Percentiles rank a stretch among this genome's conserved stretches.
phyloP scores from a whole-genome alignment of 2,329 filamentous ascomycete genomes.

The Clarireedia homoeocarpa region DNA sequence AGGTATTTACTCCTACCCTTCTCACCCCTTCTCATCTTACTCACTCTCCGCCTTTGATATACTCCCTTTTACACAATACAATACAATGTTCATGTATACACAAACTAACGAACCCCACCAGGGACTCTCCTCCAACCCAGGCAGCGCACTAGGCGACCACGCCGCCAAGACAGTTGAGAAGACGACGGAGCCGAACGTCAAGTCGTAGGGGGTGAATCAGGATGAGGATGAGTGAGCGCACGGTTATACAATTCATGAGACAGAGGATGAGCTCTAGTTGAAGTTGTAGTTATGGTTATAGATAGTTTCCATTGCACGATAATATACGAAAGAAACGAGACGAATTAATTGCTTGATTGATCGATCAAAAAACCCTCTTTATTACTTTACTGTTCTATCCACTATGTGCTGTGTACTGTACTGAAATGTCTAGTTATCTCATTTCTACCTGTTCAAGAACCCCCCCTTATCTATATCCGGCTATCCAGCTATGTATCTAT shows the following conservation, averaged over 20 bases:
- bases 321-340: too few species aligned
- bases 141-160: conserved; percentile 52
- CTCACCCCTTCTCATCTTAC: neutral
- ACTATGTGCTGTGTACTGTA: too few species aligned
- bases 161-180: conserved; percentile 43
- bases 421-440: too few species aligned
- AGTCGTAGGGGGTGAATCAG: neutral
- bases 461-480: too few species aligned
- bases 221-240: neutral
- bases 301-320: too few species aligned
- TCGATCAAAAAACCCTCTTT: too few species aligned
- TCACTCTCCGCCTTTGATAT: neutral
- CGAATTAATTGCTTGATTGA: too few species aligned
- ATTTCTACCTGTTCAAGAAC: too few species aligned
- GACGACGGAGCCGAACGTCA: neutral
- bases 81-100: neutral
- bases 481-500: too few species aligned
- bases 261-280: neutral
- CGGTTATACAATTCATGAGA: neutral
- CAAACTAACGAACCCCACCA: conserved; percentile 20
- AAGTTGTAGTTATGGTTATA: too few species aligned
- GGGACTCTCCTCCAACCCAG: conserved; percentile 58
- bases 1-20: conserved; percentile 32
- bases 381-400: too few species aligned
- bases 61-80: neutral